A percentile compares a stretch with the other conserved stretches of the same genome.
Conservation (phyloP, 2,329 filamentous ascomycete genomes). For the Emergomyces africanus region DNA sequence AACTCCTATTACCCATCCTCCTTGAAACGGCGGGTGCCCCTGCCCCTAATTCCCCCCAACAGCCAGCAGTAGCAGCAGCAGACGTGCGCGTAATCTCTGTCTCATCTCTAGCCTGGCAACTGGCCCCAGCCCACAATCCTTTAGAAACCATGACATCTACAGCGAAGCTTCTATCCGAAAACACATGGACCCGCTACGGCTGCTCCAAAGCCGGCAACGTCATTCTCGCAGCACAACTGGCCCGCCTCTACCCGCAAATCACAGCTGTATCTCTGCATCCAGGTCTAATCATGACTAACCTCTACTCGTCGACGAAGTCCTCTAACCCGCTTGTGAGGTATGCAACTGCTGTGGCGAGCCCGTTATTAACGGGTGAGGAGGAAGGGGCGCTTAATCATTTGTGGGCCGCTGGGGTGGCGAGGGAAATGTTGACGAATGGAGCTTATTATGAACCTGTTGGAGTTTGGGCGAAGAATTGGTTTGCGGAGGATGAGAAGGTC, state of each 20-base stretch:
- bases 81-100: slow-evolving; percentile 29
- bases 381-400: slow-evolving; percentile 31
- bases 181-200: slow-evolving; percentile 36
- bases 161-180: slow-evolving; percentile 19
- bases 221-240: slow-evolving; percentile 34
- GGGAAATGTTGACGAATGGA: slow-evolving; percentile 23
- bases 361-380: slow-evolving; percentile 20
- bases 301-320: slow-evolving; percentile 24
- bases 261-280: slow-evolving; percentile 38
- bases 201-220: slow-evolving; percentile 41
- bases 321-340: slow-evolving; percentile 14
- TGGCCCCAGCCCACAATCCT: slow-evolving; percentile 17
- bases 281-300: slow-evolving; percentile 30
- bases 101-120: slow-evolving; percentile 24
- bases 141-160: slow-evolving; percentile 27
- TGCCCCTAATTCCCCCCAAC: slow-evolving; percentile 6
- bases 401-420: slow-evolving; percentile 26
- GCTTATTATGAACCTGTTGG: slow-evolving; percentile 33
- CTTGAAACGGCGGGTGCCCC: slow-evolving; percentile 20
- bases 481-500: slow-evolving; percentile 21
- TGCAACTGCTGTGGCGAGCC: slow-evolving; percentile 11
- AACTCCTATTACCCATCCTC: slow-evolving; percentile 31
- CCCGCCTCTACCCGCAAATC: slow-evolving; percentile 30
- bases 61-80: slow-evolving; percentile 4
- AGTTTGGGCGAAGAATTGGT: slow-evolving; percentile 17